Conservation (phyloP, 2,329 filamentous ascomycete genomes). For the Monilinia fructigena region DNA sequence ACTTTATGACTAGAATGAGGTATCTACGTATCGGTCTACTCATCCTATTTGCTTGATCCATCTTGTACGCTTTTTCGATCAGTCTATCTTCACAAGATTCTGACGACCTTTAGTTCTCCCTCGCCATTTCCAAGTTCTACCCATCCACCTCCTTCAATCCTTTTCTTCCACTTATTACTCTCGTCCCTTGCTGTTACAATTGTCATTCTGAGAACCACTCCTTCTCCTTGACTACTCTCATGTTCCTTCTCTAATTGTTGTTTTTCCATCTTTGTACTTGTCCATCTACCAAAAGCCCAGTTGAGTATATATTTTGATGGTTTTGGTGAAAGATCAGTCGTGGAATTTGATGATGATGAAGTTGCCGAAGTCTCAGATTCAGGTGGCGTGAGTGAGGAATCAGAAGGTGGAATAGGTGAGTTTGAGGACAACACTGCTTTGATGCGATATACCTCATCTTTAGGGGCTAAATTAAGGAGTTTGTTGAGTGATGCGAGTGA, state of each 20-base stretch:
- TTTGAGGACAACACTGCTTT: constrained; percentile 64
- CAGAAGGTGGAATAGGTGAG: constrained; percentile 50
- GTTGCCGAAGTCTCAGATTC: constrained; percentile 31
- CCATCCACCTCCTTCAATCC: constrained; percentile 49
- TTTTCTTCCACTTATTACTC: constrained; percentile 74
- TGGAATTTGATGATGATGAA: constrained; percentile 18
- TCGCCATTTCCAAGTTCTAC: constrained; percentile 11
- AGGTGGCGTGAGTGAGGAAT: constrained; percentile 44
- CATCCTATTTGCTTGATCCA: background rate
- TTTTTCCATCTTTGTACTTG: constrained; percentile 64
- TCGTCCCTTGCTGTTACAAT: constrained; percentile 72
- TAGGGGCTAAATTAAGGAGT: constrained; percentile 72
- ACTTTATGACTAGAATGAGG: background rate
- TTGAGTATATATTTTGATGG: constrained; percentile 79
- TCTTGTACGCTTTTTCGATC: background rate
- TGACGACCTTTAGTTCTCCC: constrained; percentile 3
- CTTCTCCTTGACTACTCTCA: constrained; percentile 51
- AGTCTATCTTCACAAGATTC: constrained; percentile 5
- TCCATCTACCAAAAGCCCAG: constrained; percentile 98
- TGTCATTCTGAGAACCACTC: constrained; percentile 64
- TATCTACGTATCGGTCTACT: background rate
- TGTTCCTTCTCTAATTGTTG: constrained; percentile 48
- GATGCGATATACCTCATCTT: constrained; percentile 94
- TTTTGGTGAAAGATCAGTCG: background rate
- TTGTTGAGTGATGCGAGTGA: constrained; percentile 15